Percentiles rank a stretch among this genome's conserved stretches.
Conservation (phyloP, 208 protist species). For the Leishmania lainsoni region DNA sequence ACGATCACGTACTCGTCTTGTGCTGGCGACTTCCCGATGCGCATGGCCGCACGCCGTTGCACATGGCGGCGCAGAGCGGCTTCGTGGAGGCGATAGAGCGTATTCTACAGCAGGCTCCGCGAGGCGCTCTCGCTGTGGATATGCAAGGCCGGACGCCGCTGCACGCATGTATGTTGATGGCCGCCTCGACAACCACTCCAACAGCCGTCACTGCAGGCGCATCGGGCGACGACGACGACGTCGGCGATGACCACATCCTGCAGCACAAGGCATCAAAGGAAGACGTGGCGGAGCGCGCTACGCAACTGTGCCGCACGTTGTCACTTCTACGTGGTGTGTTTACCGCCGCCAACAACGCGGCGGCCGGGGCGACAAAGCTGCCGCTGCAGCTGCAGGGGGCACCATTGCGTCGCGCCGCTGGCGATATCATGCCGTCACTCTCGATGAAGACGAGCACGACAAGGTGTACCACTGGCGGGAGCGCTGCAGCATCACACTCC, state of each 20-base stretch:
- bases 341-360: background rate
- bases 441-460: background rate
- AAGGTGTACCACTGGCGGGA: background rate
- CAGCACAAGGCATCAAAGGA: background rate
- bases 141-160: constrained; percentile 57
- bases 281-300: background rate
- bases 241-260: background rate
- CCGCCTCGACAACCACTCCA: background rate
- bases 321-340: constrained; percentile 11
- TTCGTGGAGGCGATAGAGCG: constrained; percentile 44
- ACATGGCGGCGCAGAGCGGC: constrained; percentile 57
- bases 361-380: background rate
- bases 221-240: constrained; percentile 8
- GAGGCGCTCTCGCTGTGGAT: constrained; percentile 41
- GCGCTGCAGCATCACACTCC: background rate
- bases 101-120: constrained; percentile 32
- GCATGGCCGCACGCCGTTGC: constrained; percentile 57
- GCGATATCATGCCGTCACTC: constrained; percentile 20
- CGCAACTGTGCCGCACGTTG: constrained; percentile 17
- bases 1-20: constrained; percentile 17
- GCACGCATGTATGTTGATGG: constrained; percentile 45
- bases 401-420: constrained; percentile 9
- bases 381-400: constrained; percentile 11
- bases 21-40: constrained; percentile 39
- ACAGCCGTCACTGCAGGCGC: background rate